phyloP scores from a whole-genome alignment of 176 grass and related monocot species.

The Eragrostis nindensis region DNA sequence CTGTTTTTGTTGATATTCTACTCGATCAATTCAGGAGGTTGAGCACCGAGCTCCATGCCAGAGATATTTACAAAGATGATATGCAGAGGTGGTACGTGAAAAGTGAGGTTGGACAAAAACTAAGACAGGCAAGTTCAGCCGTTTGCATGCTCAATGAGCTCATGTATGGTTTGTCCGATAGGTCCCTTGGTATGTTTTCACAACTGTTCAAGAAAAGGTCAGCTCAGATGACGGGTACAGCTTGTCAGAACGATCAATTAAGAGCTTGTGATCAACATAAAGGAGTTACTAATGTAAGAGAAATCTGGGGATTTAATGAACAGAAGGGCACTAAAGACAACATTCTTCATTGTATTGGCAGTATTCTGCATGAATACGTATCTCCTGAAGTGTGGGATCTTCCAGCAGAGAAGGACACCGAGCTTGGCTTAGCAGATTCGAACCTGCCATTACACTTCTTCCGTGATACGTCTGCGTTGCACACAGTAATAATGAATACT shows the following conservation, averaged over 20 bases:
- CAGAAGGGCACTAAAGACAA: constrained; percentile 49
- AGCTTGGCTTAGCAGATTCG: constrained; percentile 41
- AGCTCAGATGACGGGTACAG: constrained; percentile 28
- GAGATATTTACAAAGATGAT: constrained; percentile 54
- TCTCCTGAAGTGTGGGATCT: constrained; percentile 85
- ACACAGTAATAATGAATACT: constrained; percentile 57
- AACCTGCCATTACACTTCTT: constrained; percentile 77
- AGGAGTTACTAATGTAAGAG: constrained; percentile 33
- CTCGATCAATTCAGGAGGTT: constrained; percentile 80
- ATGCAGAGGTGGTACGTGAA: constrained; percentile 58
- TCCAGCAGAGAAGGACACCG: constrained; percentile 65
- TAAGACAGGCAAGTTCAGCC: constrained; percentile 68
- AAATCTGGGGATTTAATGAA: constrained; percentile 57
- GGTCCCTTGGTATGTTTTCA: constrained; percentile 63
- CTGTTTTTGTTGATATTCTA: constrained; percentile 81
- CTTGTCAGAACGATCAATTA: constrained; percentile 39
- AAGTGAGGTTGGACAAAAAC: constrained; percentile 60
- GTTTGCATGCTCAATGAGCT: constrained; percentile 98
- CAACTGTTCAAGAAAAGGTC: constrained; percentile 57
- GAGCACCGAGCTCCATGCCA: constrained; percentile 61
- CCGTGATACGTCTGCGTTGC: constrained; percentile 69
- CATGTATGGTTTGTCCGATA: constrained; percentile 86
- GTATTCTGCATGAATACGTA: constrained; percentile 84
- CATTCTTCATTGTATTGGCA: constrained; percentile 74
- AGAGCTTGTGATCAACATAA: constrained; percentile 27